Base-by-base conservation (phyloP, 1,284 basidiomycete genomes). In the Agroathelia rolfsii region DNA sequence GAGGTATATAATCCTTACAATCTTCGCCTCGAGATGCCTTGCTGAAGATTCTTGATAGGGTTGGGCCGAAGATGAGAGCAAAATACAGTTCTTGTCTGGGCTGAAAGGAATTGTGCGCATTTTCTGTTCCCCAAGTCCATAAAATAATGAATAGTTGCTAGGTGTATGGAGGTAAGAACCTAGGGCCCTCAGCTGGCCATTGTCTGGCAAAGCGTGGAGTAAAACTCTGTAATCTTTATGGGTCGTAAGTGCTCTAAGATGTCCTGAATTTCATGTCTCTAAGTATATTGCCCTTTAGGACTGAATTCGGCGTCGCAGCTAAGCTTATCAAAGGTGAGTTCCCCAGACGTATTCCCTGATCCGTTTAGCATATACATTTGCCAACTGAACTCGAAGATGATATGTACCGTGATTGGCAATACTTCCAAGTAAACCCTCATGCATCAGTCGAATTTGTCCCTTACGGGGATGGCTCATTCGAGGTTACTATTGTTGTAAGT, bases 131-230 rank as follows among this genome's bases (percentile, higher is more conserved):
- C 16, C n/a, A n/a, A 25, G 9, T 3, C 21, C 28, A 4, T 11
- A 13, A 12, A 13, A 17, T 28, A 16, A 22, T 26, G 12, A 27
- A 3, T 20, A 18, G 13, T n/a, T 23, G 16, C 9, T 34, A 56
- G 55, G 37, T 51, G 32, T 56, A 48, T 37, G 52, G 48, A 3
- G 55, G 55, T 9, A 53, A 49, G 0, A 49, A 53, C 3, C 35
- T 58, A 21, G 39, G 44, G 12, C 48, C 52, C 37, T 41, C 44
- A 13, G 47, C 47, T 17, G 55, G 53, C 3, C 52, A 55, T 27
- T 22, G 30, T 10, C 38, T 57, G 12, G 34, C 41, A 46, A 22
- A 52, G 49, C 7, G 31, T 56, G n/a, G 39, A 39, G n/a, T 15
- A 19, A 23, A 10, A 6, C 8, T 11, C 24, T 6, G 6, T 19